These are phyloP conservation scores for Ammopiptanthus mongolicus DNA, from an alignment of 306 rosid genomes.

Conservation along the genomic window DNA sequence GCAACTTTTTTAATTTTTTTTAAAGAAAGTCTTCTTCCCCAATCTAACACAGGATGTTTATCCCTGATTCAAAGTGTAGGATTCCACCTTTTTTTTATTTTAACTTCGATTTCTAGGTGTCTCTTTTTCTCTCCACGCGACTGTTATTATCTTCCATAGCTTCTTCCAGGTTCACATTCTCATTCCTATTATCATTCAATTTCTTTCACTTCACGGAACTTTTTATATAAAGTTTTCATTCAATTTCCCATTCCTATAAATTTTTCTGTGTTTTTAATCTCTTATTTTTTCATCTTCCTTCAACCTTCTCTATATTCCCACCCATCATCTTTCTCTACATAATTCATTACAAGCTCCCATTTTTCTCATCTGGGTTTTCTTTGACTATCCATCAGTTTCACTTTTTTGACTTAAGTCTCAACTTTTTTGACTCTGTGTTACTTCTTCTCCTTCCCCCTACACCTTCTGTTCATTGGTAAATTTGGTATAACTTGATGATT, in stretches of 20 bases:
- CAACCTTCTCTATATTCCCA: background rate
- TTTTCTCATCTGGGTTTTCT: background rate
- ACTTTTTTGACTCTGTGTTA: background rate
- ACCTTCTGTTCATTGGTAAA: background rate
- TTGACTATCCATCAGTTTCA: background rate
- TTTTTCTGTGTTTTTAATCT: background rate
- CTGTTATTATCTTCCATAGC: background rate
- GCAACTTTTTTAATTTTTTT: no score
- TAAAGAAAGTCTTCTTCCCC: no score
- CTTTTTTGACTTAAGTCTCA: background rate
- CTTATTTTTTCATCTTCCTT: background rate
- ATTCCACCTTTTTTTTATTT: background rate
- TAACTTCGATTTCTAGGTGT: background rate
- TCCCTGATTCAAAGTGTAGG: no score
- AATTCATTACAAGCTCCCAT: background rate
- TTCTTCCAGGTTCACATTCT: background rate
- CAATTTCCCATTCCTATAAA: no score
- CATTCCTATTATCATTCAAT: background rate
- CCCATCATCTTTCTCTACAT: background rate
- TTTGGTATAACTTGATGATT: constrained; percentile 4
- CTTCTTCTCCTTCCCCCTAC: no score
- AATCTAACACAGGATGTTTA: no score
- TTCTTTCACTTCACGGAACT: background rate
- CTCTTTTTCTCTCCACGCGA: background rate
- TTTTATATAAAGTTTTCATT: no score